These are phyloP conservation scores for Thielaviopsis ethacetica DNA, from an alignment of 2,329 filamentous ascomycete species.

Conservation along the genomic window DNA sequence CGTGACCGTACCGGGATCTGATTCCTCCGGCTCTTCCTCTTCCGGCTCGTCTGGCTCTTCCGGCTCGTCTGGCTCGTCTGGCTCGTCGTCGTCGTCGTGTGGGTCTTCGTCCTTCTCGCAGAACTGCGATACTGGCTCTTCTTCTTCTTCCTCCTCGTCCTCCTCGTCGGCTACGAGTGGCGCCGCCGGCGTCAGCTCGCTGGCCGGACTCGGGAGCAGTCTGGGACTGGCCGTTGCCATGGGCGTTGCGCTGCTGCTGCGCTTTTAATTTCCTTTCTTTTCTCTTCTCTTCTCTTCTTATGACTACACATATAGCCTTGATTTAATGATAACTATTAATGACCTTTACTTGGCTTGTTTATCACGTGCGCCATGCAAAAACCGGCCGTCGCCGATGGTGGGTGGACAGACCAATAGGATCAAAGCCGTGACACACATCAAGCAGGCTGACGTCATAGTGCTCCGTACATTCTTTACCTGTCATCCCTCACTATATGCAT, in stretches of 20 bases:
- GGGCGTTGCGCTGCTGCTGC: neutral
- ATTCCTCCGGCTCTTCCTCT: neutral
- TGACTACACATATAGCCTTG: neutral
- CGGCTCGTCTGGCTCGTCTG: no score
- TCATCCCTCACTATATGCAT: no score
- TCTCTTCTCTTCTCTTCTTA: neutral
- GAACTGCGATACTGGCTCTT: slow-evolving; percentile 3
- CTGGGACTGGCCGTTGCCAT: neutral
- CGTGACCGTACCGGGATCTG: neutral
- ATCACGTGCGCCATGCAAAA: no score
- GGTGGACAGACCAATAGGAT: no score
- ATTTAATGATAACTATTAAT: no score
- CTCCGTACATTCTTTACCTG: no score
- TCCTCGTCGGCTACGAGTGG: neutral
- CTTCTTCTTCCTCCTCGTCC: no score
- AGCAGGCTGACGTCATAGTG: no score
- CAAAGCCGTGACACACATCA: no score
- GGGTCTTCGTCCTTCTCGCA: slow-evolving; percentile 12
- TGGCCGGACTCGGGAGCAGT: neutral
- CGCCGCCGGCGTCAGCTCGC: neutral
- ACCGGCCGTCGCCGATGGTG: no score
- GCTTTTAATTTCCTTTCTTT: neutral
- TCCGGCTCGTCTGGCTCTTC: slow-evolving; percentile 8
- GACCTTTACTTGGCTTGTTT: no score
- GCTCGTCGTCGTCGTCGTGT: slow-evolving; percentile 8